Percentiles rank a stretch among this genome's conserved stretches.
Conservation (phyloP, 2,329 filamentous ascomycete species). For the Colletotrichum abscissum region DNA sequence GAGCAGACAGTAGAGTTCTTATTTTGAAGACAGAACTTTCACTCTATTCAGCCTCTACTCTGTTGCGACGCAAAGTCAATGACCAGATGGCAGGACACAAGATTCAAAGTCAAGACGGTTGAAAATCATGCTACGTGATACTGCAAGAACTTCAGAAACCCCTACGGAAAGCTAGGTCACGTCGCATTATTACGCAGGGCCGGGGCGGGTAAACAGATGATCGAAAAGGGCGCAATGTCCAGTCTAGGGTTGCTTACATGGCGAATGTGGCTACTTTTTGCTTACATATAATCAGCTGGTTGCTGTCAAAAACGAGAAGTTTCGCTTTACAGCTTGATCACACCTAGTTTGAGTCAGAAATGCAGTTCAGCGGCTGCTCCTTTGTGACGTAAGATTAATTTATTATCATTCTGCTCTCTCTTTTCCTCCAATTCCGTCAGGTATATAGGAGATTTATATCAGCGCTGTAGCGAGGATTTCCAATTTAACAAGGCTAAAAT, state of each 20-base stretch:
- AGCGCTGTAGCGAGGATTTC: not conserved
- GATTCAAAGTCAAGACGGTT: not conserved
- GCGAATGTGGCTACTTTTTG: not conserved
- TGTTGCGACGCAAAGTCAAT: not conserved
- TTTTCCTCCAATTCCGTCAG: not conserved
- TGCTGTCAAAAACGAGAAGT: not conserved
- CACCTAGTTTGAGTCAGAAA: not conserved
- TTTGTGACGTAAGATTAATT: no score
- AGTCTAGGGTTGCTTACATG: not conserved
- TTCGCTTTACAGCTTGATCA: not conserved
- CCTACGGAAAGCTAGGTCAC: not conserved
- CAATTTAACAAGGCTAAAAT: not conserved
- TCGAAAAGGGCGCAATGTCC: not conserved
- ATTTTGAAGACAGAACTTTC: not conserved
- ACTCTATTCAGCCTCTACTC: not conserved
- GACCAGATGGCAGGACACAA: not conserved
- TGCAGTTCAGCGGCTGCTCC: no score
- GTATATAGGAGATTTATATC: not conserved
- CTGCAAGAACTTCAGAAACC: not conserved
- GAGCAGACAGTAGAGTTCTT: not conserved
- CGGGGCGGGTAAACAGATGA: not conserved
- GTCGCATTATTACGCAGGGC: not conserved
- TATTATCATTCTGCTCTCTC: no score
- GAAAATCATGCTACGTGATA: not conserved
- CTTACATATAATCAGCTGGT: not conserved